A percentile compares a stretch with the other conserved stretches of the same genome.
phyloP scores from a whole-genome alignment of 148 eudicot genomes.

The Rhododendron molle region DNA sequence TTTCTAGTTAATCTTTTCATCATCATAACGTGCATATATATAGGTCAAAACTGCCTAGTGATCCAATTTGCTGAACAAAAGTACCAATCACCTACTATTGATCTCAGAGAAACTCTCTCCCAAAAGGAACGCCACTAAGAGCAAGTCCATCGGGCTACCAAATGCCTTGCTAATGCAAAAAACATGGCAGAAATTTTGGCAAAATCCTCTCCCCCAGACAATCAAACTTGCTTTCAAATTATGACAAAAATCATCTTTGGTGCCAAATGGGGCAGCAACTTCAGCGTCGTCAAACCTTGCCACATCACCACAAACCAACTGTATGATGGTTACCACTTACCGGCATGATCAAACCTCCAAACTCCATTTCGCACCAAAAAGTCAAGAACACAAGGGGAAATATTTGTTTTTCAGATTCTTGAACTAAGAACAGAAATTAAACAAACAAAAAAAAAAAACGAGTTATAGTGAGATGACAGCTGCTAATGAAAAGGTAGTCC shows the following conservation, averaged over 20 bases:
- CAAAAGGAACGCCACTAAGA: not conserved
- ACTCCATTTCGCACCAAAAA: not conserved
- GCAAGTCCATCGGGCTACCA: not conserved
- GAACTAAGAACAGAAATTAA: not conserved
- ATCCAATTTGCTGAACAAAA: not conserved
- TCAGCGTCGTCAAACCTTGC: not conserved
- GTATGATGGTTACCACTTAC: not conserved
- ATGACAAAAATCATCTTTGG: not conserved
- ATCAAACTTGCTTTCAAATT: not conserved
- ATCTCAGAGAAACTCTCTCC: not conserved
- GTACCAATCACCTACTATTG: not conserved
- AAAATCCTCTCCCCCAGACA: not conserved
- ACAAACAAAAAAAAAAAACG: not conserved
- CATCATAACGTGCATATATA: not conserved
- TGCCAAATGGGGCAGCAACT: not conserved
- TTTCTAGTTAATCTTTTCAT: not conserved
- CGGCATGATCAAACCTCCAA: not conserved
- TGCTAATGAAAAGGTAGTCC: not conserved
- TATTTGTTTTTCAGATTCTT: not conserved
- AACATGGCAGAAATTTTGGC: not conserved
- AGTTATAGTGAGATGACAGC: not conserved
- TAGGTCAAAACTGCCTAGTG: not conserved
- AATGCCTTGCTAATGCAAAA: not conserved
- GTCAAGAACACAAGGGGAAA: not conserved
- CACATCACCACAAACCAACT: not conserved